Evolutionary conservation across 2,329 filamentous ascomycete genomes (phyloP), one percentile per base, ranked within the genome.

Genomic region (Berkeleyomyces basicola): DNA sequence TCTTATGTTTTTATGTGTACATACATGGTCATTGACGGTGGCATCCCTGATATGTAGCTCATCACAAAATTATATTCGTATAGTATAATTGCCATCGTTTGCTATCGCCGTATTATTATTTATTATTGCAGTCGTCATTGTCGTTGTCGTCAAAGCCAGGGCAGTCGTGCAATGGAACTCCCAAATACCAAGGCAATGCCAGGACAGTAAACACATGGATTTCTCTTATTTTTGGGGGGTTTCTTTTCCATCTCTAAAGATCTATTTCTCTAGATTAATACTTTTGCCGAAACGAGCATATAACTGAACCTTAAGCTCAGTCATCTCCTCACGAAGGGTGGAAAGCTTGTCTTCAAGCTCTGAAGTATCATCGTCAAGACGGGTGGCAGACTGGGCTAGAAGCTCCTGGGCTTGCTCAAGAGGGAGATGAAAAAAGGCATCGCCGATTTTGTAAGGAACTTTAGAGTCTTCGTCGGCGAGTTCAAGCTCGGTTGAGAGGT

Each of bases 371-470:
- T 84, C 77, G 67, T 95, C 90, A 66, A 96, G 84, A 69, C 80
- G 82, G 66, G 85, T 79, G 4, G 85, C 85, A 4, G 88, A 87
- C 9, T 80, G 74, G 16, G 83, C 78, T 4, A 99, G 84, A 74
- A 97, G 82, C 68, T 92, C 85, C 71, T 96, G 90, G 2, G 93
- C 93, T 71, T 96, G 87, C 58, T 85, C 76, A 14, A 96, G 81
- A 7, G 87, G 85, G 61, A 99, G 76, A 64, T 90, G 87, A 73
- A 97, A 88, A 76, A 97, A 99, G 4, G 90, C 88, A 73, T 97
- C 93, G 67, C 93, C 93, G 64, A 99, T 89, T 76, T 95, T 95
- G 79, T 97, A 97, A 88, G 89, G 91, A 31, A 99, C 85, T 70
- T 87, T 84, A 61, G 96, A 90, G 69, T 97, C 92, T 73, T 99